phyloP scores from a whole-genome alignment of 2,329 filamentous ascomycete species.

The Penicillium capsulatum region DNA sequence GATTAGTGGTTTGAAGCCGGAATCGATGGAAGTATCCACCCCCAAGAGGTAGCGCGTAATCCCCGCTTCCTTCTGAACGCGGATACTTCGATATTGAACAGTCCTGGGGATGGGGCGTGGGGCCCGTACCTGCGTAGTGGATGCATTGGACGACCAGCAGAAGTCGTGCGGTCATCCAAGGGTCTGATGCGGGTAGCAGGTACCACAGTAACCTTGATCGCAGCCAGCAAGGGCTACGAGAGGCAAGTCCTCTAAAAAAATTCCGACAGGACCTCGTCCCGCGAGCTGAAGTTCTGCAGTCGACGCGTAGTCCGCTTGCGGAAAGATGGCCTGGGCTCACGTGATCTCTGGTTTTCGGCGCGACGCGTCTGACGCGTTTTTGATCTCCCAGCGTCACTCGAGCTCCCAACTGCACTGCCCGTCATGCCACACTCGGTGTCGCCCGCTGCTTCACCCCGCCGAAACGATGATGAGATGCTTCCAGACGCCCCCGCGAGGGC shows the following conservation, averaged over 20 bases:
- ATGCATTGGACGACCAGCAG: neutral
- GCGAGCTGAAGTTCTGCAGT: no score
- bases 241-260: no score
- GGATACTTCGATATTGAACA: neutral
- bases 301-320: slow-evolving; percentile 11
- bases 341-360: slow-evolving; percentile 25
- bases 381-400: neutral
- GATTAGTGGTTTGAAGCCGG: slow-evolving; percentile 2
- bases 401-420: slow-evolving; percentile 1
- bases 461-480: slow-evolving; percentile 38
- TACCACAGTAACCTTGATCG: slow-evolving; percentile 8
- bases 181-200: slow-evolving; percentile 8
- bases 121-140: neutral
- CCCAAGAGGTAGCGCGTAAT: neutral
- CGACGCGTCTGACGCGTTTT: slow-evolving; percentile 23
- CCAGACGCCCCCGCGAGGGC: slow-evolving; percentile 34
- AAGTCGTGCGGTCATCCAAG: slow-evolving; percentile 19
- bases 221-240: slow-evolving; percentile 11
- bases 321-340: slow-evolving; percentile 11
- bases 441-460: slow-evolving; percentile 38
- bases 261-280: no score
- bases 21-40: neutral
- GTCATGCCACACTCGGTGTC: slow-evolving; percentile 40
- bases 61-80: neutral
- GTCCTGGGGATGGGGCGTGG: neutral